A percentile compares a stretch with the other conserved stretches of the same genome.
Conservation (phyloP, 495 filamentous ascomycete species). For the Penicillium samsonianum region DNA sequence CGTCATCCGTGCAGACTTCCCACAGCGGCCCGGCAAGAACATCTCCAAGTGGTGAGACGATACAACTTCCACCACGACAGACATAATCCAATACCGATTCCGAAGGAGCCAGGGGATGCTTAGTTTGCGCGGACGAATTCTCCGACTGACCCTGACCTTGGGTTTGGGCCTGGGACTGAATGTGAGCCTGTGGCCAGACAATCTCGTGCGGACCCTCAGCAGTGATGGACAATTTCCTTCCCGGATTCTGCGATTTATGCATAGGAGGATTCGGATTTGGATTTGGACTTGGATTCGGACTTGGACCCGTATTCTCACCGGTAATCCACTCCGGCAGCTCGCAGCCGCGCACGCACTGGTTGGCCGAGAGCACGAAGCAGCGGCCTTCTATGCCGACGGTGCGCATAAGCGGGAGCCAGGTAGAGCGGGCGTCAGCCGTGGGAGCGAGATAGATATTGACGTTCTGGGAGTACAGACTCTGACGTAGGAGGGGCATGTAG, state of each 20-base stretch:
- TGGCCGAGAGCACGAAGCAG: conserved; percentile 83
- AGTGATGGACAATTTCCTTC: conserved; percentile 37
- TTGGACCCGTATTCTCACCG: conserved; percentile 13
- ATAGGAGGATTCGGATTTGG: neutral
- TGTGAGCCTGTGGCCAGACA: conserved; percentile 41
- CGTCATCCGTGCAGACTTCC: conserved; percentile 66
- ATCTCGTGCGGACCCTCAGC: conserved; percentile 57
- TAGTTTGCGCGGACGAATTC: neutral
- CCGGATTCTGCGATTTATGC: conserved; percentile 8
- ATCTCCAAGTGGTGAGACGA: conserved; percentile 76
- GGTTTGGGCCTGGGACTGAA: neutral
- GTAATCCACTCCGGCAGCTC: conserved; percentile 61
- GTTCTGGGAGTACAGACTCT: conserved; percentile 84
- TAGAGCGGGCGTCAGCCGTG: conserved; percentile 82
- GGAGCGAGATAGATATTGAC: conserved; percentile 92
- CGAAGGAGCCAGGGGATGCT: neutral
- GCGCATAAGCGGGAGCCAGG: conserved; percentile 80
- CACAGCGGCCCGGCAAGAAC: conserved; percentile 79
- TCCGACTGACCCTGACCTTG: neutral
- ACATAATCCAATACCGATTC: neutral
- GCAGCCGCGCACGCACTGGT: conserved; percentile 70
- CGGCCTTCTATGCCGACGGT: conserved; percentile 80
- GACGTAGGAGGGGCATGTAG: conserved; percentile 86
- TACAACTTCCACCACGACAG: conserved; percentile 73
- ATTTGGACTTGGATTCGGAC: neutral